A percentile compares a stretch with the other conserved stretches of the same genome.
Conservation (phyloP, 1,284 basidiomycete species). For the Gomphus bonarii region DNA sequence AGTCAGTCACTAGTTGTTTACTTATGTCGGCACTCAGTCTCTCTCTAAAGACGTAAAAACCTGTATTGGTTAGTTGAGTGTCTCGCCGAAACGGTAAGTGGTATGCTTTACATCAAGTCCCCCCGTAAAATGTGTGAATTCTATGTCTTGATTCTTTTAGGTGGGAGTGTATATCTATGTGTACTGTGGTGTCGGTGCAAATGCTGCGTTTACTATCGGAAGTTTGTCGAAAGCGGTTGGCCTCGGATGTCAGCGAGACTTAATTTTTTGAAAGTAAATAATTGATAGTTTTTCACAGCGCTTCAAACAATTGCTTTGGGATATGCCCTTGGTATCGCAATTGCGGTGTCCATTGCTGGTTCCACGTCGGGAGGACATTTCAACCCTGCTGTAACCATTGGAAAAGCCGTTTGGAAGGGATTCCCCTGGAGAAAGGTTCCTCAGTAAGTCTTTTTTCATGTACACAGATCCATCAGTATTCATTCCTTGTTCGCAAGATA, state of each 20-base stretch:
- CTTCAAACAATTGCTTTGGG: conserved; percentile 51
- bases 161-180: conserved; percentile 40
- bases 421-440: conserved; percentile 46
- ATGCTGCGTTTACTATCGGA: conserved; percentile 43
- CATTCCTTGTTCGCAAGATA: background rate
- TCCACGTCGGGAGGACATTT: conserved; percentile 57
- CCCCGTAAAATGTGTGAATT: background rate
- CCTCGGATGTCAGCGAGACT: conserved; percentile 38
- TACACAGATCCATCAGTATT: background rate
- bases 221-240: conserved; percentile 30
- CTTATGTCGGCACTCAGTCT: background rate
- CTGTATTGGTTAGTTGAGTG: conserved; percentile 46
- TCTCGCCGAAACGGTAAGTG: conserved; percentile 46
- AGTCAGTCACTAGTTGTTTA: background rate
- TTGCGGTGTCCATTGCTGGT: conserved; percentile 43
- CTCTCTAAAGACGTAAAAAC: conserved; percentile 29
- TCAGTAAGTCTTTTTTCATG: background rate
- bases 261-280: background rate
- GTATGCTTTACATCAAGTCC: too few relatives aligned
- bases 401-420: conserved; percentile 38
- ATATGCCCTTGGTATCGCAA: conserved; percentile 52
- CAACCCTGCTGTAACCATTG: conserved; percentile 50
- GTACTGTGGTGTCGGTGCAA: conserved; percentile 52
- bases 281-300: conserved; percentile 27
- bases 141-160: conserved; percentile 20